A percentile compares a stretch with the other conserved stretches of the same genome.
phyloP scores from a whole-genome alignment of 163 green algal genomes.

The Coccomyxa subellipsoidea region DNA sequence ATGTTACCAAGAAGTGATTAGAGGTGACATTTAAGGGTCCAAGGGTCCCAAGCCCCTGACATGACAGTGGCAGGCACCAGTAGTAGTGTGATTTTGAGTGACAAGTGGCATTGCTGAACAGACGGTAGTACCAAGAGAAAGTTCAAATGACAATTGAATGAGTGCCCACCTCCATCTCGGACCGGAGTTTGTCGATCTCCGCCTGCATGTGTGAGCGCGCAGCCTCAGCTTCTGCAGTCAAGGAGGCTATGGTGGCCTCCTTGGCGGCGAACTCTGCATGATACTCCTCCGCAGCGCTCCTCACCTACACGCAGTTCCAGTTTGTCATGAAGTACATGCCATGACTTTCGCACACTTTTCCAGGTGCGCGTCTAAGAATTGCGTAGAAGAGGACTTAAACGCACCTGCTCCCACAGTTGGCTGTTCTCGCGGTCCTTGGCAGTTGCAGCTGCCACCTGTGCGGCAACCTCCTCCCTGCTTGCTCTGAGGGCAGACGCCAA shows the following conservation, averaged over 20 bases:
- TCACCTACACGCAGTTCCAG: conserved; percentile 14
- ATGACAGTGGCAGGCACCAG: too few species aligned
- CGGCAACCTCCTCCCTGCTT: conserved; percentile 24
- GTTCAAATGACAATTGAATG: not conserved
- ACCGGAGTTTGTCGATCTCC: conserved; percentile 29
- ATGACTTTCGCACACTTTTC: too few species aligned
- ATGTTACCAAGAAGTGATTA: too few species aligned
- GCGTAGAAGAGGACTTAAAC: too few species aligned
- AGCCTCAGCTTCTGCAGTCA: conserved; percentile 22
- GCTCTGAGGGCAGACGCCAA: conserved; percentile 20
- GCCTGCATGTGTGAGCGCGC: conserved; percentile 16
- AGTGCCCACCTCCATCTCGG: conserved; percentile 25
- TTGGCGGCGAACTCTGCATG: conserved; percentile 36
- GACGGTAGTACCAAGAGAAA: too few species aligned
- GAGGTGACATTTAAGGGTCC: too few species aligned
- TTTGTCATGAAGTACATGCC: too few species aligned
- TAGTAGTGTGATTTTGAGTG: not conserved
- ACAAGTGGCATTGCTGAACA: not conserved
- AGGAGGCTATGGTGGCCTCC: conserved; percentile 28
- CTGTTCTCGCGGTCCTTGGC: conserved; percentile 42
- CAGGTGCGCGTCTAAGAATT: too few species aligned
- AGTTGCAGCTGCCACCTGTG: conserved; percentile 16
- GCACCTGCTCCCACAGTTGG: conserved; percentile 39
- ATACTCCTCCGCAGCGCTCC: conserved; percentile 38
- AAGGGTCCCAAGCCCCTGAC: too few species aligned